These are phyloP conservation scores for Cetraspora pellucida DNA, from an alignment of 192 early-diverging fungal genomes.

Conservation along the genomic window DNA sequence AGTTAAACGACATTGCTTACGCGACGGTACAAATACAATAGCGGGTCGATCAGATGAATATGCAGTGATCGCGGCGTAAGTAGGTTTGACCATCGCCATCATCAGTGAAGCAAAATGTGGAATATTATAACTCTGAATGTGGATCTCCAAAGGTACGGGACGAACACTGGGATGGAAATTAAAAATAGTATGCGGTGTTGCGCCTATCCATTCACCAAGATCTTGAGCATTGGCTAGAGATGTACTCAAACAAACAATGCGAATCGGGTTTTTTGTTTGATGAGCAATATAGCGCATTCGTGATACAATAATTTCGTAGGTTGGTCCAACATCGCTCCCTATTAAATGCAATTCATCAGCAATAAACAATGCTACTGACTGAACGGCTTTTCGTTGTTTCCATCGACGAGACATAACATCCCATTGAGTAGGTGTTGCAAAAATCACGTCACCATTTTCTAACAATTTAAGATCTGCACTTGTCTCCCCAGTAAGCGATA, in stretches of 20 bases:
- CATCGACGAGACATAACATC: conserved; percentile 93
- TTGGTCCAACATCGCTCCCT: conserved; percentile 87
- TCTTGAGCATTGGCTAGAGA: conserved; percentile 98
- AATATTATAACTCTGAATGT: conserved; percentile 89
- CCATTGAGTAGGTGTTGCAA: conserved; percentile 91
- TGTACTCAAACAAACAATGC: conserved; percentile 89
- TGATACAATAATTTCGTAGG: conserved; percentile 91
- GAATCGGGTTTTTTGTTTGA: conserved; percentile 77
- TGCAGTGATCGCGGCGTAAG: conserved; percentile 72
- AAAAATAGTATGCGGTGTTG: conserved; percentile 72
- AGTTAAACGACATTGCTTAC: conserved; percentile 86
- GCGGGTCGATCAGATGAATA: conserved; percentile 68
- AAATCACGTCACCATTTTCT: conserved; percentile 90
- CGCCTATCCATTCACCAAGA: conserved; percentile 96
- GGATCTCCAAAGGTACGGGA: conserved; percentile 92
- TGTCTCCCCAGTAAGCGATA: conserved; percentile 85
- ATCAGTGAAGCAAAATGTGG: conserved; percentile 95
- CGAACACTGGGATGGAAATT: conserved; percentile 95
- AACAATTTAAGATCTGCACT: conserved; percentile 87
- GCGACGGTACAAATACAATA: conserved; percentile 91
- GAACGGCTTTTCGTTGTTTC: conserved; percentile 94
- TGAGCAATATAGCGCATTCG: conserved; percentile 90
- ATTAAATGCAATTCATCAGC: conserved; percentile 95
- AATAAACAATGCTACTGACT: conserved; percentile 85
- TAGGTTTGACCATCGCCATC: conserved; percentile 89